Evolutionary conservation across 2,329 filamentous ascomycete genomes (phyloP).

Genomic region (Huntiella savannae): DNA sequence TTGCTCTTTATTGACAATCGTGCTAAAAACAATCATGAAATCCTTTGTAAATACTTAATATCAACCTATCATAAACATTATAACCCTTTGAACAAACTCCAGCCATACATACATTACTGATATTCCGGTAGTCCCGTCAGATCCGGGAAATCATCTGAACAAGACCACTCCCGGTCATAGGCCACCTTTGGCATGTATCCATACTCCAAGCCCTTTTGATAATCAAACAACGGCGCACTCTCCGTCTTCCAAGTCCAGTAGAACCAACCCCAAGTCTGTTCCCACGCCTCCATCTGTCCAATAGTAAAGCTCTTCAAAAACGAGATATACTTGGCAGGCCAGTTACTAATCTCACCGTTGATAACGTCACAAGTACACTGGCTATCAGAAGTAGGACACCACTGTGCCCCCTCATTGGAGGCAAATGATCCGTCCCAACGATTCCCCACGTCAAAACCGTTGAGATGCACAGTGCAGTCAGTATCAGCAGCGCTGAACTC

Average conservation of each 20-base stretch:
- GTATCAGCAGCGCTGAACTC: constrained; percentile 67
- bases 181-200: constrained; percentile 43
- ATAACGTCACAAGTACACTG: constrained; percentile 39
- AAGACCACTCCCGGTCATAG: constrained; percentile 33
- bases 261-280: constrained; percentile 59
- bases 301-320: constrained; percentile 54
- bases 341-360: constrained; percentile 24
- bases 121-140: constrained; percentile 17
- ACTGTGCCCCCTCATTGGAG: constrained; percentile 31
- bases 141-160: constrained; percentile 17
- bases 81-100: no score
- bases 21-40: no score
- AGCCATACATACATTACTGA: background rate
- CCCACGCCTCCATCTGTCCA: constrained; percentile 58
- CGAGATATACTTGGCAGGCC: constrained; percentile 36
- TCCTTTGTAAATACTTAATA: no score
- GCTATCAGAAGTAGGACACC: constrained; percentile 34
- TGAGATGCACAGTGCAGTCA: constrained; percentile 37
- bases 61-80: no score
- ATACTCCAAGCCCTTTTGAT: constrained; percentile 37
- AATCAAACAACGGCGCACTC: constrained; percentile 55
- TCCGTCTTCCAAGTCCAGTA: constrained; percentile 73
- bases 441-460: constrained; percentile 50
- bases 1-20: no score
- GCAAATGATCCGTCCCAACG: constrained; percentile 55